Percentiles rank a stretch among this genome's conserved stretches.
phyloP scores from a whole-genome alignment of 176 grass and related monocot genomes.

The Eragrostis nindensis region DNA sequence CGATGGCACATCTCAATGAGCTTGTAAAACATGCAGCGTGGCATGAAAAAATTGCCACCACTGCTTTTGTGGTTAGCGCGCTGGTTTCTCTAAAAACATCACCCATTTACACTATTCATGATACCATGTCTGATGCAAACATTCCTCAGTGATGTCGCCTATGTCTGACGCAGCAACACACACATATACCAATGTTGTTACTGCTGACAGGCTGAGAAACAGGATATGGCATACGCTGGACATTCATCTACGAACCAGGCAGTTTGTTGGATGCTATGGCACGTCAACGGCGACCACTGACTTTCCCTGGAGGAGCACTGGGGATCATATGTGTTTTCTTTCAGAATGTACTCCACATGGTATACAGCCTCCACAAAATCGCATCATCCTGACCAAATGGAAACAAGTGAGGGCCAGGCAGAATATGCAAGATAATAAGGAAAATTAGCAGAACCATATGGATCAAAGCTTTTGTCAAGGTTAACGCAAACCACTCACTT shows the following conservation, averaged over 20 bases:
- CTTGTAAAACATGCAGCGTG: neutral
- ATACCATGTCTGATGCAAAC: neutral
- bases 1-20: neutral
- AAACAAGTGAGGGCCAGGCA: slow-evolving; percentile 5
- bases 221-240: neutral
- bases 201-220: neutral
- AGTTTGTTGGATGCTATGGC: neutral
- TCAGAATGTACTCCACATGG: too few species aligned
- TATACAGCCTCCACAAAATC: slow-evolving; percentile 80
- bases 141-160: too few species aligned
- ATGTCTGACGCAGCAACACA: neutral
- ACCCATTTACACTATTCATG: neutral
- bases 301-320: neutral
- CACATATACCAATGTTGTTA: neutral
- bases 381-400: slow-evolving; percentile 59
- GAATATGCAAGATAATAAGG: neutral
- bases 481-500: neutral
- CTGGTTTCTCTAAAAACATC: neutral
- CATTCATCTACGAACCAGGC: neutral
- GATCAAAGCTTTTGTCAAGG: neutral
- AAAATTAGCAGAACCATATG: neutral
- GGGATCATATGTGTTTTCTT: slow-evolving; percentile 45
- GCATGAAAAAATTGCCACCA: neutral
- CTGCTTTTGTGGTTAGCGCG: neutral
- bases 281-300: neutral